Base-by-base conservation (phyloP, 768 basidiomycete genomes). In the Megacollybia marginata region DNA sequence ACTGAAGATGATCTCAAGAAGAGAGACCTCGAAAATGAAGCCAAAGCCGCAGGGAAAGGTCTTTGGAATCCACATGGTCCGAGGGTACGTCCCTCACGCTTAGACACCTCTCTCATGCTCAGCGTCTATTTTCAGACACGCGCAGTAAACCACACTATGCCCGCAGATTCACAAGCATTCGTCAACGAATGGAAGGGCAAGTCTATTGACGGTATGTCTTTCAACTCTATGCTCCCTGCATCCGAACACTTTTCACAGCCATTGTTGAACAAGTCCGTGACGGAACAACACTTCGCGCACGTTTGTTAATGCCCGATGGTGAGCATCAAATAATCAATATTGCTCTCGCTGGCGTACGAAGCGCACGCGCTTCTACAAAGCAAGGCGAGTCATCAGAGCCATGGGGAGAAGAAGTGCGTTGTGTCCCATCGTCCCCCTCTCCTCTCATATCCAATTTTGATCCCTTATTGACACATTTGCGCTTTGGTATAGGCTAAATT, bases 231-330 rank as follows among this genome's bases (percentile, higher is more conserved):
- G 23, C 5, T 23, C 23, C 23, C 28, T 44, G 15, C 12, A 19
- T 4, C 28, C 11, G 44, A 44, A 13, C 13, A 16, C 23, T 44
- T 9, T 23, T 19, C 23, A 2, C 51, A 94, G 93, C 88, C 44
- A 79, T 97, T 52, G 90, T 98, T 51, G 95, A 99, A 67, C 85
- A 88, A 62, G 92, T 97, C 47, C 80, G 88, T 46, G 94, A 98
- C 62, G 95, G 93, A 45, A 86, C 89, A 18, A 94, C 91, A 28
- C 69, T 98, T 31, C 86, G 95, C 18, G 81, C 88, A 44, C 84
- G 96, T 46, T 77, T 98, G 44, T 71, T 96, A 49, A 80, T 97
- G 72, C 87, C 92, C 15, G 83, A 89, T 42, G 87, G 84, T 10
- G 82, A 88, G 50, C 96, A 99, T 62, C 96, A 96, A 69, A 74